Evolutionary conservation across 352 stramenopile species (phyloP), one percentile per base, ranked within the genome.

Genomic region (Globisporangium yorkense): DNA sequence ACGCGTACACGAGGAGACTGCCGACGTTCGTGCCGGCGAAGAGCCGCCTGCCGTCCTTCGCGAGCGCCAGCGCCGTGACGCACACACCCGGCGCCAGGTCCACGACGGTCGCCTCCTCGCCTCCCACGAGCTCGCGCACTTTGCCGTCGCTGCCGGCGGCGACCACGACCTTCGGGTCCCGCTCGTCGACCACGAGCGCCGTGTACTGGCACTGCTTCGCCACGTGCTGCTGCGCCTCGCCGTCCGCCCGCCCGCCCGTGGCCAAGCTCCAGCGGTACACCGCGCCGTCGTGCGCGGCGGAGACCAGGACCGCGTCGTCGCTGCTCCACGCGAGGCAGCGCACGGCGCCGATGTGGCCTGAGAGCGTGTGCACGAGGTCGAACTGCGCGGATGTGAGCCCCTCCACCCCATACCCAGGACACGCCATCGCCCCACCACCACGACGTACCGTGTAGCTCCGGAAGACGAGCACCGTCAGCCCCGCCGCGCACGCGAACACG

Each of bases 131-230:
- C 57, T 89, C 78, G 8, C 83, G 75, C 24, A 93, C 68, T 46
- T 87, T 86, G 4, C 77, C 69, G 53, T 93, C 83, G 16, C 71
- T 88, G 8, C 83, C 83, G 2, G 70, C 69, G 0, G 68, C 80
- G 27, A 84, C 83, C 2, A 81, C 74, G 24, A 82, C 41, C 29
- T 71, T 83, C 6, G 70, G 61, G 50, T 89, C 77, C 20, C 64
- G 50, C 24, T 71, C 57, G 47, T 91, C 84, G 3, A 84, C 70
- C 3, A 73, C 75, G 13, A 89, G 62, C 7, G 77, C 64, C 33
- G 78, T 58, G 47, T 91, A 89, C 55, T 91, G 82, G 27, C 79
- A 89, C 16, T 91, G 80, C 60, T 93, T 93, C 31, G 85, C 72
- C 5, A 89, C 64, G 41, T 89, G 76, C 41, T 89, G 80, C 57